These are phyloP conservation scores for Aspergillus nanangensis DNA, from an alignment of 495 filamentous ascomycete genomes.

Conservation along the genomic window DNA sequence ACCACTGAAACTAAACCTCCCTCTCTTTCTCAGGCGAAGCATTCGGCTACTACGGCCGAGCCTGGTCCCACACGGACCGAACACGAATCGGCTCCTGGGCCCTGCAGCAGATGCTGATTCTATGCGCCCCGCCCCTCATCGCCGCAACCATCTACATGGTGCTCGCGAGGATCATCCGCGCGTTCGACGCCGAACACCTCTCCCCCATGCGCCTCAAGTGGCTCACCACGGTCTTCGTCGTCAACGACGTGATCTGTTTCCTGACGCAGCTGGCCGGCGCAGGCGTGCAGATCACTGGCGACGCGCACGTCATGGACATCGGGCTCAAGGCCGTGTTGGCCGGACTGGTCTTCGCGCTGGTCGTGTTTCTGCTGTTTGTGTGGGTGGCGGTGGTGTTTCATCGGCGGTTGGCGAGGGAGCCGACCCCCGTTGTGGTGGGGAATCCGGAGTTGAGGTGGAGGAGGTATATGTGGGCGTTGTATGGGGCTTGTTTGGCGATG, in stretches of 20 bases:
- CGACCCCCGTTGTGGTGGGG: constrained; percentile 9
- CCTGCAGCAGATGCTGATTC: constrained; percentile 40
- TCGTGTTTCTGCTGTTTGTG: constrained; percentile 28
- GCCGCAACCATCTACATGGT: constrained; percentile 59
- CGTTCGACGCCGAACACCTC: constrained; percentile 41
- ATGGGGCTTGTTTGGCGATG: constrained; percentile 31
- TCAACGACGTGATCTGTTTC: constrained; percentile 34
- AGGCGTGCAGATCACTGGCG: constrained; percentile 39
- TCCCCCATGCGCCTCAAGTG: constrained; percentile 22
- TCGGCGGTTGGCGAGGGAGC: constrained; percentile 5
- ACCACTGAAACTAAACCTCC: background rate
- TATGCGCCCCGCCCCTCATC: constrained; percentile 42
- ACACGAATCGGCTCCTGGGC: constrained; percentile 29
- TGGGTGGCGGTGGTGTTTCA: constrained; percentile 23
- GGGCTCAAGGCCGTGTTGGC: constrained; percentile 29
- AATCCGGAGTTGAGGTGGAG: constrained; percentile 19
- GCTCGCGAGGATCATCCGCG: constrained; percentile 47
- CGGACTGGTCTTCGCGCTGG: constrained; percentile 28
- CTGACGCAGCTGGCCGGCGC: constrained; percentile 32
- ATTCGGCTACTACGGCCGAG: constrained; percentile 45
- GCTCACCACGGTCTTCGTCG: constrained; percentile 31
- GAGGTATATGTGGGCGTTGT: constrained; percentile 34
- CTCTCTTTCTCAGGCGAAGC: constrained; percentile 31
- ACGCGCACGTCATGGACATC: constrained; percentile 23
- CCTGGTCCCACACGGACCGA: constrained; percentile 28